Conservation (phyloP, 176 grass and related monocot genomes). For the Echinochloa phyllopogon region DNA sequence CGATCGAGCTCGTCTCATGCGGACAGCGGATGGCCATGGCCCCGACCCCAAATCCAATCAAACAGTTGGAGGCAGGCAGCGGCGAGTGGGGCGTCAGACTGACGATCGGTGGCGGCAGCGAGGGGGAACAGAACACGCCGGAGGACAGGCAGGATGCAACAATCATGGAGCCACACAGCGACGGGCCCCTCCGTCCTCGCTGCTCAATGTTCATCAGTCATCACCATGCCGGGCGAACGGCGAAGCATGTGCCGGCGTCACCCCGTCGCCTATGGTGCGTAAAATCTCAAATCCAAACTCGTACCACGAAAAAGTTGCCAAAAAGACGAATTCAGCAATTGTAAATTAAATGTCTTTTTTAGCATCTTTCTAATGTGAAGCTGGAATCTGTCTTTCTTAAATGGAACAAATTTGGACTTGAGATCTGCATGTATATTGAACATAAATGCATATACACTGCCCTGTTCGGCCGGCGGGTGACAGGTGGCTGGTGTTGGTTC, state of each 20-base stretch:
- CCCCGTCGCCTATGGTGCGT: neutral
- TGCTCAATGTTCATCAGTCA: neutral
- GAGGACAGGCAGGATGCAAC: neutral
- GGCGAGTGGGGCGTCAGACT: neutral
- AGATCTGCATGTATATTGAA: too few relatives aligned
- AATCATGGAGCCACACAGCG: neutral
- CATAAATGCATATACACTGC: too few relatives aligned
- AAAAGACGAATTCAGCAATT: too few relatives aligned
- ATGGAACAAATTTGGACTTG: too few relatives aligned
- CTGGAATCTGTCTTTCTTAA: too few relatives aligned
- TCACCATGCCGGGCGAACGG: constrained; percentile 6
- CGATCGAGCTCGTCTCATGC: neutral
- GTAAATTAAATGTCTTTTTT: too few relatives aligned
- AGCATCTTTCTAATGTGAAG: too few relatives aligned
- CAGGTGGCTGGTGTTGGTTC: too few relatives aligned
- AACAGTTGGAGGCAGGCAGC: constrained; percentile 14
- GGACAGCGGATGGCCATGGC: neutral
- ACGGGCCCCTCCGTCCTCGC: neutral
- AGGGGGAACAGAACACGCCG: neutral
- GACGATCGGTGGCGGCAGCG: neutral
- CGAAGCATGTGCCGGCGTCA: neutral
- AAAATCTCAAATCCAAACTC: too few relatives aligned
- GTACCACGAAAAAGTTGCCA: too few relatives aligned
- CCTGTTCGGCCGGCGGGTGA: too few relatives aligned
- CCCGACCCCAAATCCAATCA: constrained; percentile 6